These are phyloP conservation scores for Claviceps capensis DNA, from an alignment of 2,329 filamentous ascomycete genomes.

Conservation along the genomic window DNA sequence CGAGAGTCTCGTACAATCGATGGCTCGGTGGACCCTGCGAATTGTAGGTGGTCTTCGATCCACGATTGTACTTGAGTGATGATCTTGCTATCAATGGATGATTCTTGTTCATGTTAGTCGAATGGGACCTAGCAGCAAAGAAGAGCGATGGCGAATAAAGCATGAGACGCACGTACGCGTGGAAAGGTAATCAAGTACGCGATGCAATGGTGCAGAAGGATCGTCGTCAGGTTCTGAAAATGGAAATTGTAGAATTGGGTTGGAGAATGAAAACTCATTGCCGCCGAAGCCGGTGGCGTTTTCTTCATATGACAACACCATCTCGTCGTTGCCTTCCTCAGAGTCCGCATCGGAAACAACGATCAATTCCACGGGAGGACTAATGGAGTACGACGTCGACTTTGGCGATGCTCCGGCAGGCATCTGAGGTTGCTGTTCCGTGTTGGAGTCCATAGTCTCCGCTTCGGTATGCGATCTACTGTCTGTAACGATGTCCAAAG, in stretches of 20 bases:
- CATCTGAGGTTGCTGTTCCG: neutral
- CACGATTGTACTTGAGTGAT: constrained; percentile 33
- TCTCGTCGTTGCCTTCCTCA: constrained; percentile 12
- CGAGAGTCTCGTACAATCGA: constrained; percentile 28
- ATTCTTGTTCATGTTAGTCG: constrained; percentile 18
- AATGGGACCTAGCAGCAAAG: neutral
- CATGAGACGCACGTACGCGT: constrained; percentile 12
- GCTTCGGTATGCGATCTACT: neutral
- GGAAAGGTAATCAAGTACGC: constrained; percentile 24
- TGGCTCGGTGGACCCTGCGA: constrained; percentile 20
- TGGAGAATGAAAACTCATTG: constrained; percentile 14
- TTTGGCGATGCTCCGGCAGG: constrained; percentile 4
- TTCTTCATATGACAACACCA: constrained; percentile 20
- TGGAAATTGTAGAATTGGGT: constrained; percentile 35
- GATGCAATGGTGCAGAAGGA: constrained; percentile 18
- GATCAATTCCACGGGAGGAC: constrained; percentile 31
- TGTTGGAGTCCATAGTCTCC: neutral
- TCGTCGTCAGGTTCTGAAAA: constrained; percentile 23
- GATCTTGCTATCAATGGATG: constrained; percentile 28
- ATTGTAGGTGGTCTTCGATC: constrained; percentile 34
- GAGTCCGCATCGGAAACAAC: constrained; percentile 20
- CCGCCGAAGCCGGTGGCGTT: constrained; percentile 14
- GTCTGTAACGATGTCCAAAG: neutral
- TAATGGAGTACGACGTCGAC: constrained; percentile 24
- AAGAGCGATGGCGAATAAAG: neutral